Percentiles rank a stretch among this genome's conserved stretches.
These are phyloP conservation scores for Trametes hirsuta DNA, from an alignment of 1,284 basidiomycete genomes.

Conservation along the genomic window DNA sequence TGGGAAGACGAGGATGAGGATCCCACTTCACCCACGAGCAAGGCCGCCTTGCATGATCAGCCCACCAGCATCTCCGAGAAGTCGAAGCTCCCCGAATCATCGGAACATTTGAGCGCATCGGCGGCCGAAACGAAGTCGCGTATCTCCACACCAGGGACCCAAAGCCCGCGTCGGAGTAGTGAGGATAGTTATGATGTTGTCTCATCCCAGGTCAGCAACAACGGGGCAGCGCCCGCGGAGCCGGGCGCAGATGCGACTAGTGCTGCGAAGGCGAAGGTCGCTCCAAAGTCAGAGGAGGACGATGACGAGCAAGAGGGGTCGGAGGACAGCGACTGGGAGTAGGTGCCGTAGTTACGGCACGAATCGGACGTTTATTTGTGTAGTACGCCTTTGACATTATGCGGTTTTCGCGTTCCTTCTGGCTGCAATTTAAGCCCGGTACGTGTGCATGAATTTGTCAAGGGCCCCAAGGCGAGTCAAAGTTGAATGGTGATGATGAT, in stretches of 20 bases:
- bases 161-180: conserved; percentile 61
- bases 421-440: no score
- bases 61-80: background rate
- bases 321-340: conserved; percentile 76
- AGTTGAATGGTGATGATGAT: no score
- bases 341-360: conserved; percentile 9
- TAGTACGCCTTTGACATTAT: background rate
- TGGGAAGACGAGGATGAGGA: conserved; percentile 83
- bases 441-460: no score
- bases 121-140: conserved; percentile 34
- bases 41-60: conserved; percentile 6
- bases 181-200: conserved; percentile 78
- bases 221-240: conserved; percentile 19
- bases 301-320: conserved; percentile 37
- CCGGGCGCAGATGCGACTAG: background rate
- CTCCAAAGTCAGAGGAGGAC: conserved; percentile 39
- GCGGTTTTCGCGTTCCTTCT: background rate
- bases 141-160: conserved; percentile 40
- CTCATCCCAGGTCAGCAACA: conserved; percentile 47
- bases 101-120: conserved; percentile 17
- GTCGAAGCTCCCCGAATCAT: conserved; percentile 18
- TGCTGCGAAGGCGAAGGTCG: conserved; percentile 19
- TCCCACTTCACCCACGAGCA: conserved; percentile 37
- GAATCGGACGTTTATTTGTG: background rate
- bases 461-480: no score